Conservation (phyloP, 306 rosid genomes). For the Sindora glabra region DNA sequence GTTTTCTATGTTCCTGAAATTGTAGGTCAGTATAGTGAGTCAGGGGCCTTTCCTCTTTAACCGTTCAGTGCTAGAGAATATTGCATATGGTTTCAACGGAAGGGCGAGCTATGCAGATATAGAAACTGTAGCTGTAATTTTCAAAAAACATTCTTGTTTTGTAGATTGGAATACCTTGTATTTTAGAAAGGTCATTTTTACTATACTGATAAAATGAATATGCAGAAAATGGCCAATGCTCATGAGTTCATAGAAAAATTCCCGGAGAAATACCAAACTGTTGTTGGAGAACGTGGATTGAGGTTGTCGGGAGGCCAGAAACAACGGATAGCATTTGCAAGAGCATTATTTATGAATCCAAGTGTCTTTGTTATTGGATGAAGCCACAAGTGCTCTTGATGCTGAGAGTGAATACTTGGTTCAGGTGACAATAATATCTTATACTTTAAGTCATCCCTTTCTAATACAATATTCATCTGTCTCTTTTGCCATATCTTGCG, state of each 20-base stretch:
- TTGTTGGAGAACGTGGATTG: constrained; percentile 61
- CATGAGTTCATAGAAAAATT: constrained; percentile 55
- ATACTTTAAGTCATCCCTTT: too few species aligned
- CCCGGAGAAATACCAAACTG: constrained; percentile 55
- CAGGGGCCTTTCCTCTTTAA: constrained; percentile 78
- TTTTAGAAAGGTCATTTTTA: constrained; percentile 1
- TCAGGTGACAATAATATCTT: constrained; percentile 38
- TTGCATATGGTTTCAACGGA: constrained; percentile 71
- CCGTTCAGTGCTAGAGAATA: constrained; percentile 76
- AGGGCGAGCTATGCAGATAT: constrained; percentile 35
- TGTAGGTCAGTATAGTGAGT: constrained; percentile 75
- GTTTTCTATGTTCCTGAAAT: neutral
- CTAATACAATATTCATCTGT: too few species aligned
- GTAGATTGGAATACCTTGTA: neutral
- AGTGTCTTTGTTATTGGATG: constrained; percentile 53
- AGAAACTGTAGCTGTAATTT: constrained; percentile 66
- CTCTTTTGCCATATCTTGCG: neutral
- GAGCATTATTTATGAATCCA: constrained; percentile 65
- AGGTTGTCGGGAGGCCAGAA: constrained; percentile 80
- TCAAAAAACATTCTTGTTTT: neutral
- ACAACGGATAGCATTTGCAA: constrained; percentile 68
- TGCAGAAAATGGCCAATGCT: constrained; percentile 78
- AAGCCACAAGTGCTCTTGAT: constrained; percentile 78
- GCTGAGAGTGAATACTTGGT: constrained; percentile 76
- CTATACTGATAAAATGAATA: constrained; percentile 4